A percentile compares a stretch with the other conserved stretches of the same genome.
phyloP scores from a whole-genome alignment of 441 rosid species.

The Pelargonium fulgidum region DNA sequence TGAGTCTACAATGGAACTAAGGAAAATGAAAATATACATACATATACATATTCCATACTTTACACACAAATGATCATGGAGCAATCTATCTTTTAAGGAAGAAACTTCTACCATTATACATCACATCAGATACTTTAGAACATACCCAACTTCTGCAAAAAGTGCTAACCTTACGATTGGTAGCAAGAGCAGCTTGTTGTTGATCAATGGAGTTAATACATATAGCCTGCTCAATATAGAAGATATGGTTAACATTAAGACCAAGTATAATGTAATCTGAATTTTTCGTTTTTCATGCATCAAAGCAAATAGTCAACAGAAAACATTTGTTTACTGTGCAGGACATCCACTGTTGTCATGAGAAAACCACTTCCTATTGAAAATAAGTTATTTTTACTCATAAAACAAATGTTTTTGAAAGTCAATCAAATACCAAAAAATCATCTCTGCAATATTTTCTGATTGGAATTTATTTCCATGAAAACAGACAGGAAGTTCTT shows the following conservation, averaged over 20 bases:
- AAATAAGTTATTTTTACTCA: background rate
- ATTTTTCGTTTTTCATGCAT: background rate
- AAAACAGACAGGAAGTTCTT: background rate
- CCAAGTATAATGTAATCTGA: slow-evolving; percentile 9
- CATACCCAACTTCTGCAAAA: slow-evolving; percentile 12
- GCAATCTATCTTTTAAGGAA: background rate
- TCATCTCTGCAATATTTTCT: background rate
- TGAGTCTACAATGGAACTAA: slow-evolving; percentile 1
- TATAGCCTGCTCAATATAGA: slow-evolving; percentile 59
- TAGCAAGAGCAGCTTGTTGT: slow-evolving; percentile 74
- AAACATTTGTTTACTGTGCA: slow-evolving; percentile 11
- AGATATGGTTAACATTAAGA: slow-evolving; percentile 15
- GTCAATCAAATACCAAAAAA: background rate
- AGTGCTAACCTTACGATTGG: slow-evolving; percentile 81
- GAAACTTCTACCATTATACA: background rate
- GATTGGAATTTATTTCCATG: background rate
- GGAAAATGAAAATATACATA: background rate
- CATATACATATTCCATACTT: background rate
- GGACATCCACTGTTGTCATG: background rate
- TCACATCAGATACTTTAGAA: background rate
- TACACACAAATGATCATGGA: background rate
- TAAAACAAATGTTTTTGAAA: background rate
- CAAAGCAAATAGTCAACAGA: slow-evolving; percentile 10
- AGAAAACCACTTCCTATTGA: background rate
- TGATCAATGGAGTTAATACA: slow-evolving; percentile 67